Conservation (phyloP, 805 yeast genomes). For the Ogataea thermomethanolica region DNA sequence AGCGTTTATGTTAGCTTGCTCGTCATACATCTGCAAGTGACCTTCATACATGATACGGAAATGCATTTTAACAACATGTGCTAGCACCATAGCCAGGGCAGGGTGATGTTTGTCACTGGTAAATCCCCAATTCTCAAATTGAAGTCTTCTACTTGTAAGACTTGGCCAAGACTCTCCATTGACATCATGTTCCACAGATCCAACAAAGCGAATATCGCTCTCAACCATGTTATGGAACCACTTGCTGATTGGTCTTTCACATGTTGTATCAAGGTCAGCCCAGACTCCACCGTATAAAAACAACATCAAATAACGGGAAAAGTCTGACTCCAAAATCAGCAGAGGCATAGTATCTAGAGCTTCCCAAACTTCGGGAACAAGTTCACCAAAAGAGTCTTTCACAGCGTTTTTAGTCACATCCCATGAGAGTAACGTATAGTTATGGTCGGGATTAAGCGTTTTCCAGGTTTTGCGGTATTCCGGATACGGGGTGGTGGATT, state of each 20-base stretch:
- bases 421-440: constrained; percentile 70
- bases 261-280: constrained; percentile 77
- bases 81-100: constrained; percentile 66
- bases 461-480: constrained; percentile 60
- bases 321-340: constrained; percentile 79
- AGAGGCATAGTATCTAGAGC: constrained; percentile 77
- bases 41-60: constrained; percentile 46
- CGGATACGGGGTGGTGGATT: constrained; percentile 42
- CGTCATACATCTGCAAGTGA: constrained; percentile 30
- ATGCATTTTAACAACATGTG: constrained; percentile 72
- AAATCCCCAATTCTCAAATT: constrained; percentile 93
- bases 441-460: constrained; percentile 50
- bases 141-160: constrained; percentile 84
- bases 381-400: constrained; percentile 48
- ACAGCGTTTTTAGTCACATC: constrained; percentile 43
- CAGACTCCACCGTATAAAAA: constrained; percentile 88
- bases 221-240: constrained; percentile 48
- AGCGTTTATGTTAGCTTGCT: constrained; percentile 35
- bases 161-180: constrained; percentile 84
- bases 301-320: constrained; percentile 76
- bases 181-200: constrained; percentile 92
- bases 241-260: constrained; percentile 58
- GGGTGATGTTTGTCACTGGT: constrained; percentile 87
- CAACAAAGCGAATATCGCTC: constrained; percentile 60
- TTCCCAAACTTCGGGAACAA: constrained; percentile 67